Base-by-base conservation (phyloP, 345 rosid genomes). In the Lumnitzera littorea region DNA sequence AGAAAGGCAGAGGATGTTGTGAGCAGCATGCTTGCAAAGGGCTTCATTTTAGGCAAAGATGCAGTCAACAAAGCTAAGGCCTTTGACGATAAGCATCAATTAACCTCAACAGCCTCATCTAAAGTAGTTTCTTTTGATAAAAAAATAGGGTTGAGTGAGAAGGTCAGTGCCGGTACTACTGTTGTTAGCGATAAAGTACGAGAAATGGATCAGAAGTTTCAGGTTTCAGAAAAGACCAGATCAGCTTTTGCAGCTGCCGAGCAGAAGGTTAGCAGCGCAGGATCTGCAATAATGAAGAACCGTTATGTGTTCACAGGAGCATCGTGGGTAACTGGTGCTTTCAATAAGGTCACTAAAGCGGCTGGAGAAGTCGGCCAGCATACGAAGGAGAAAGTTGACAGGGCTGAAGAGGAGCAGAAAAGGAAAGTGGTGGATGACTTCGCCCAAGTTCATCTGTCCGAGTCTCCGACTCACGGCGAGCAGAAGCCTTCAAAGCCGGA, bases 321-420 rank as follows among this genome's bases (percentile, higher is more conserved):
- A 1, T 59, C 99, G 0, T 94, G 96, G 96, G 95, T 88, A 16
- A 75, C 95, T 0, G 99, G 95, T 48, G 88, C 99, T 24, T 88
- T 74, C 73, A 90, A 55, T 68, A 90, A 73, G 78, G 97, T 88
- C 4, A 88, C 88, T 11, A 86, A 88, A 81, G 95, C 92, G 50
- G 99, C 99, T 0, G 99, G 91, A 17, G 97, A 94, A 27, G 97
- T 94, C 11, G 95, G 99, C 31, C 96, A 94, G 74, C 88, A 79
- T 84, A 80, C 99, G 4, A 90, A 91, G 70, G 97, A 94, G 74
- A 94, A 94, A 70, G 90, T 59, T 50, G 97, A 82, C 60, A 67
- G 64, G 72, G 84, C 82, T 11, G 96, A 86, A 48, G 95, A 87
- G 53, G 97, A 89, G 53, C 85, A 86, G 47, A 94, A 82, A 78